phyloP scores from a whole-genome alignment of 129 eudicot genomes.

The Kitagawia praeruptora region DNA sequence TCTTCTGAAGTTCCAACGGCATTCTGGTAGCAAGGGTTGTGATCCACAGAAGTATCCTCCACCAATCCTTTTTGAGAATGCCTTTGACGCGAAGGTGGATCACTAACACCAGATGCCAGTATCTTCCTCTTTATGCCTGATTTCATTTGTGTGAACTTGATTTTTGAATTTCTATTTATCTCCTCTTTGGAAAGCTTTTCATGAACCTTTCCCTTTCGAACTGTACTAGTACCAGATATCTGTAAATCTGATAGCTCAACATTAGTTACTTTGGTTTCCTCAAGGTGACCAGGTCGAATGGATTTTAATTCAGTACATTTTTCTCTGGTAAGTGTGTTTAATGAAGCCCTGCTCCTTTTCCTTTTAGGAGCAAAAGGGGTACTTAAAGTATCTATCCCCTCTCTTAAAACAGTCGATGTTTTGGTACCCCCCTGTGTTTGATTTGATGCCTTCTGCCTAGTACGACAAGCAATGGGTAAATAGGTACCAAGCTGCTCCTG shows the following conservation, averaged over 20 bases:
- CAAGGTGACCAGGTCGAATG: not conserved
- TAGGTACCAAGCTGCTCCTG: slow-evolving; percentile 21
- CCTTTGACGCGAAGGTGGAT: not conserved
- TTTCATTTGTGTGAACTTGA: slow-evolving; percentile 16
- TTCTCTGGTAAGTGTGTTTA: slow-evolving; percentile 10
- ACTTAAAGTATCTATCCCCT: slow-evolving; percentile 16
- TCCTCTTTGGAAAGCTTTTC: slow-evolving; percentile 20
- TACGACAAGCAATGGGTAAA: slow-evolving; percentile 50
- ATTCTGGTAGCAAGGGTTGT: slow-evolving; percentile 2
- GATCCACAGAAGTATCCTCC: not conserved
- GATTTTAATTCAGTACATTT: slow-evolving; percentile 1
- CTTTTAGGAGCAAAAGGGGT: slow-evolving; percentile 17
- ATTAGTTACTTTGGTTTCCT: not conserved
- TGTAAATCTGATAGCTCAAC: slow-evolving; percentile 13
- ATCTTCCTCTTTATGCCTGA: slow-evolving; percentile 11
- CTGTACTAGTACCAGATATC: slow-evolving; percentile 6
- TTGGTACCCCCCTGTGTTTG: slow-evolving; percentile 15
- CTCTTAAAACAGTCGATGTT: slow-evolving; percentile 16
- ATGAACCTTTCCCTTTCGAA: slow-evolving; percentile 22
- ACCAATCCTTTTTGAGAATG: not conserved
- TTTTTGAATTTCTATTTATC: slow-evolving; percentile 18
- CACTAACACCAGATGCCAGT: not conserved
- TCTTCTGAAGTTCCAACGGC: slow-evolving; percentile 2
- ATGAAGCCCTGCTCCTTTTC: slow-evolving; percentile 16
- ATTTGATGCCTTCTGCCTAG: slow-evolving; percentile 30